Evolutionary conservation across 805 yeast species (phyloP).

Genomic region (Metschnikowia peoriensis): DNA sequence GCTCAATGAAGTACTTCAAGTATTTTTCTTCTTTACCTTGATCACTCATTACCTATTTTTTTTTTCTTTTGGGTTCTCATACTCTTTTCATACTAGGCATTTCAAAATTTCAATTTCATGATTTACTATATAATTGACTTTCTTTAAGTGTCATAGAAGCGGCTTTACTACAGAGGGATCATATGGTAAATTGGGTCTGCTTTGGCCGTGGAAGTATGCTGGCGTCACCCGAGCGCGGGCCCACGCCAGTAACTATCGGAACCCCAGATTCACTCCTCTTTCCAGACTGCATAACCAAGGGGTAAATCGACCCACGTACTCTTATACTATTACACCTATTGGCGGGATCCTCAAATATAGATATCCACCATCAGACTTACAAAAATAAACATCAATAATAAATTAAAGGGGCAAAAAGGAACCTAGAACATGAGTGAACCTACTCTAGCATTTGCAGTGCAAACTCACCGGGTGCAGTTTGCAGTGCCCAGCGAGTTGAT

Average conservation of each 20-base stretch:
- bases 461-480: slow-evolving; percentile 58
- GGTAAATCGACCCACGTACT: neutral
- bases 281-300: slow-evolving; percentile 6
- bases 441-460: slow-evolving; percentile 40
- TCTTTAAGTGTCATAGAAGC: neutral
- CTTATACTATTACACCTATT: neutral
- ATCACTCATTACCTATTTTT: too few relatives aligned
- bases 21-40: too few relatives aligned
- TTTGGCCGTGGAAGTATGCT: neutral
- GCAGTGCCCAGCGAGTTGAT: slow-evolving; percentile 68
- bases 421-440: slow-evolving; percentile 32
- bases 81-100: too few relatives aligned
- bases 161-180: neutral
- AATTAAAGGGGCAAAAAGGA: neutral
- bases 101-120: too few relatives aligned
- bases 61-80: too few relatives aligned
- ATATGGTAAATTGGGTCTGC: too few relatives aligned
- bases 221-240: neutral
- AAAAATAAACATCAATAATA: too few relatives aligned
- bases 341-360: neutral
- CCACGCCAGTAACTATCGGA: neutral
- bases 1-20: too few relatives aligned
- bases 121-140: too few relatives aligned
- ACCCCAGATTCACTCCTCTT: slow-evolving; percentile 8
- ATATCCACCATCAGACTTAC: too few relatives aligned